Conservation (phyloP, 768 basidiomycete genomes). For the Termitomyces eurrhizus region DNA sequence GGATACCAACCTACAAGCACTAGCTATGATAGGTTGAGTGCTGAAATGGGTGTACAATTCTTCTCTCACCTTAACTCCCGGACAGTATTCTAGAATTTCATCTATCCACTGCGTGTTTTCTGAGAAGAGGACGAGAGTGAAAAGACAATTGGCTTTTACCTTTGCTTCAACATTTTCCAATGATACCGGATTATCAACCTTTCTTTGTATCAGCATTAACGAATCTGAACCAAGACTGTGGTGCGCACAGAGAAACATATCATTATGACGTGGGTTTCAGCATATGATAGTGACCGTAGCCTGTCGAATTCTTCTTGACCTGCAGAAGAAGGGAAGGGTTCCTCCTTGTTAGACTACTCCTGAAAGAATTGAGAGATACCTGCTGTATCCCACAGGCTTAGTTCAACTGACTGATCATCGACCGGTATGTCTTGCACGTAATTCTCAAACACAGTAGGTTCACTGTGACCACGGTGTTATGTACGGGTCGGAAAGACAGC, state of each 20-base stretch:
- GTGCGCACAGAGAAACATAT: constrained; percentile 85
- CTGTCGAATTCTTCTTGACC: constrained; percentile 97
- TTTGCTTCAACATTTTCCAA: constrained; percentile 95
- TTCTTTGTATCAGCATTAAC: constrained; percentile 3
- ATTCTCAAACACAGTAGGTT: constrained; percentile 97
- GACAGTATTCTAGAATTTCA: constrained; percentile 89
- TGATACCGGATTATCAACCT: constrained; percentile 94
- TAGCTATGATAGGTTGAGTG: constrained; percentile 43
- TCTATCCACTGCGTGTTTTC: constrained; percentile 72
- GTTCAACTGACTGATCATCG: constrained; percentile 84
- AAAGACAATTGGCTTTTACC: constrained; percentile 34
- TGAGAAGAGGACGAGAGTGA: background rate
- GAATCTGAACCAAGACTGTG: constrained; percentile 10
- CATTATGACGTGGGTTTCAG: constrained; percentile 96
- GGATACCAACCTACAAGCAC: constrained; percentile 80
- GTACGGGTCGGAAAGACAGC: background rate
- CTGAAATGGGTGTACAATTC: constrained; percentile 4
- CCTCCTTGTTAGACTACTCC: constrained; percentile 8
- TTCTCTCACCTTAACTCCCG: constrained; percentile 81
- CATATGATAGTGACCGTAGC: constrained; percentile 89
- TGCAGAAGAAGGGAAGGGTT: constrained; percentile 26
- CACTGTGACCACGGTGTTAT: constrained; percentile 38
- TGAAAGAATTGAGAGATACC: constrained; percentile 46
- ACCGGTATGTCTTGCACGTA: constrained; percentile 88
- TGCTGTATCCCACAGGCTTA: constrained; percentile 97